phyloP scores from a whole-genome alignment of 495 filamentous ascomycete genomes.

The Penicillium paxilli region DNA sequence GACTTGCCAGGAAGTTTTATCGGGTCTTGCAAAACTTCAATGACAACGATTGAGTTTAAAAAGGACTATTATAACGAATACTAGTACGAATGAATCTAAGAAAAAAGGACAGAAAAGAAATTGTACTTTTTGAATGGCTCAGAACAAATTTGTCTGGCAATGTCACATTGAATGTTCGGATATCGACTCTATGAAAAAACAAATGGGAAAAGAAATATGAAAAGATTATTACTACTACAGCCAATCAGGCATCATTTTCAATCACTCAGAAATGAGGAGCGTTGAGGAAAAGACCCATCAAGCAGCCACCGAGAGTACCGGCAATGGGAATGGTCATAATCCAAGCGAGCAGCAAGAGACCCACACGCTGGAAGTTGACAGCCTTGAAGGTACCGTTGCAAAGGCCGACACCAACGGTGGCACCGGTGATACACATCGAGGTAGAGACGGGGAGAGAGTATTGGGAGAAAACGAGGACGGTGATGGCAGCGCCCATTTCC shows the following conservation, averaged over 20 bases:
- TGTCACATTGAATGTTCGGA: background rate
- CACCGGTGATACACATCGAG: constrained; percentile 60
- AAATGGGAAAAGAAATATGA: too few relatives aligned
- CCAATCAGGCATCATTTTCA: background rate
- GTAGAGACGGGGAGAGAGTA: constrained; percentile 61
- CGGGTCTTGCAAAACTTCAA: background rate
- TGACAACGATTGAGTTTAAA: background rate
- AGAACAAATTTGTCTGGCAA: background rate
- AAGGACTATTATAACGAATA: background rate
- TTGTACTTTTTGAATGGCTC: too few relatives aligned
- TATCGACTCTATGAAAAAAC: constrained; percentile 3
- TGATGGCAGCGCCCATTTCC: constrained; percentile 67
- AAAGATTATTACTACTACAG: background rate
- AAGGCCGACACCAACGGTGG: constrained; percentile 57
- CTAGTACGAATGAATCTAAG: too few relatives aligned
- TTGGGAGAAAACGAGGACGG: constrained; percentile 63
- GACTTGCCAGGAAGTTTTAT: background rate
- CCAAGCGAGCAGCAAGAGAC: constrained; percentile 56
- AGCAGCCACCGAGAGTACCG: constrained; percentile 56
- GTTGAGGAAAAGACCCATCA: constrained; percentile 64
- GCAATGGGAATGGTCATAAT: constrained; percentile 64
- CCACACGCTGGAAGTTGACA: constrained; percentile 64
- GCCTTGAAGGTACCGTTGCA: constrained; percentile 58
- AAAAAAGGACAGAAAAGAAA: too few relatives aligned
- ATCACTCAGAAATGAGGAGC: constrained; percentile 51